Conservation (phyloP, 257 asterid genomes). For the Solanum clarkiae region DNA sequence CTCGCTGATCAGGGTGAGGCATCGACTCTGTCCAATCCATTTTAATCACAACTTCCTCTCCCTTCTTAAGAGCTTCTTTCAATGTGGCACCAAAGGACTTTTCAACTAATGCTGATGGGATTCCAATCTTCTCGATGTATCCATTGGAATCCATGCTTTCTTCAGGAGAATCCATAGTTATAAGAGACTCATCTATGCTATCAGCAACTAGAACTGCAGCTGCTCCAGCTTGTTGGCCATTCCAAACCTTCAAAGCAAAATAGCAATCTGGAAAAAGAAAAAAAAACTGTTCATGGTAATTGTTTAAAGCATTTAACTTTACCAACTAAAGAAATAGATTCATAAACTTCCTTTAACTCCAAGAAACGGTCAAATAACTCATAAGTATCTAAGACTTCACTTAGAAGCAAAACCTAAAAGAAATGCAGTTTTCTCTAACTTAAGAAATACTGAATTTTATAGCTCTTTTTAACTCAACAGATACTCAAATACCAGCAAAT, state of each 20-base stretch:
- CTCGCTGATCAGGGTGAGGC: conserved; percentile 84
- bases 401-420: not conserved
- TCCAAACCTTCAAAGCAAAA: conserved; percentile 83
- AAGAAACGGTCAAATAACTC: not conserved
- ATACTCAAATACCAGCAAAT: not conserved
- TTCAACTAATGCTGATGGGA: conserved; percentile 71
- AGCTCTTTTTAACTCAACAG: not conserved
- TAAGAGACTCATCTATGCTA: conserved; percentile 55
- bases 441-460: not conserved
- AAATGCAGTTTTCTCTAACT: not conserved
- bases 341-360: not conserved
- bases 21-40: conserved; percentile 85
- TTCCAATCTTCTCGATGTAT: conserved; percentile 61
- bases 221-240: conserved; percentile 81
- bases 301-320: not conserved
- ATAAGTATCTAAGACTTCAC: not conserved
- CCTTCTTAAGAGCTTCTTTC: conserved; percentile 39
- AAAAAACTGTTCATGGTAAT: not conserved
- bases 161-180: conserved; percentile 92
- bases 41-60: conserved; percentile 40
- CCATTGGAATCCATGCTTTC: conserved; percentile 56
- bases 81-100: conserved; percentile 42
- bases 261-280: conserved; percentile 42
- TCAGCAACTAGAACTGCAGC: conserved; percentile 90
- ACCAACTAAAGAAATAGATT: not conserved